These are phyloP conservation scores for Verticillium isaacii DNA, from an alignment of 2,329 filamentous ascomycete genomes.

Conservation along the genomic window DNA sequence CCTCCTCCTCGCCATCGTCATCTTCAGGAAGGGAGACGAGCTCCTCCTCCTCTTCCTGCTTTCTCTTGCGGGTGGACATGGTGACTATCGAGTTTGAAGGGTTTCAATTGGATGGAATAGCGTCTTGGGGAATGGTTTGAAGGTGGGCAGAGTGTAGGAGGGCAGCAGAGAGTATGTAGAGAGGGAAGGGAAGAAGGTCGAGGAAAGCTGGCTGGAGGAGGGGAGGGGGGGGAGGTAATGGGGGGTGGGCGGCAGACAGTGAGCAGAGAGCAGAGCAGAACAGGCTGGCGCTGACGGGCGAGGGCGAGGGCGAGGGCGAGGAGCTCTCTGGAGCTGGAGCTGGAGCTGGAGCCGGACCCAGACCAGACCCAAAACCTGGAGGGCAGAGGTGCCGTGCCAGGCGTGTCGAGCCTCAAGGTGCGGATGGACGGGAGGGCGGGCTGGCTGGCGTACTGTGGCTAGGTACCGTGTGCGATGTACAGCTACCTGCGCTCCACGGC, in stretches of 20 bases:
- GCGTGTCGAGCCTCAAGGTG: constrained; percentile 1
- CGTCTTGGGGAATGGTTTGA: neutral
- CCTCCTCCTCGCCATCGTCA: constrained; percentile 46
- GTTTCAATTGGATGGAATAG: constrained; percentile 20
- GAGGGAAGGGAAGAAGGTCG: constrained; percentile 7
- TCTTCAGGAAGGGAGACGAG: constrained; percentile 50
- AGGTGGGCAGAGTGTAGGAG: constrained; percentile 8
- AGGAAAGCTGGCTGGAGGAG: constrained; percentile 7
- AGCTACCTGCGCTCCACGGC: neutral
- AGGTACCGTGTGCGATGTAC: neutral
- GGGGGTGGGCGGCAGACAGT: constrained; percentile 9
- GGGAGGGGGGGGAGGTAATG: constrained; percentile 4
- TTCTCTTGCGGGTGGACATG: constrained; percentile 50
- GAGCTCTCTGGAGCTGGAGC: constrained; percentile 8
- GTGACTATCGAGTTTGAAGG: constrained; percentile 11
- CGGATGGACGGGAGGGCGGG: neutral
- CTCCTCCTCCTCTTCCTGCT: constrained; percentile 49
- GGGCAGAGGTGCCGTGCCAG: constrained; percentile 1
- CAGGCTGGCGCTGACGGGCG: neutral
- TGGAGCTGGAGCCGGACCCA: neutral
- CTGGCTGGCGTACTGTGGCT: neutral
- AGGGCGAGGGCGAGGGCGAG: neutral
- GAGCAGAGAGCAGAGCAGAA: constrained; percentile 5
- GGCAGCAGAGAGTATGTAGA: constrained; percentile 4
- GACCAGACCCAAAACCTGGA: constrained; percentile 1